phyloP scores from a whole-genome alignment of 1,284 basidiomycete genomes.

The Rhodotorula sp. region DNA sequence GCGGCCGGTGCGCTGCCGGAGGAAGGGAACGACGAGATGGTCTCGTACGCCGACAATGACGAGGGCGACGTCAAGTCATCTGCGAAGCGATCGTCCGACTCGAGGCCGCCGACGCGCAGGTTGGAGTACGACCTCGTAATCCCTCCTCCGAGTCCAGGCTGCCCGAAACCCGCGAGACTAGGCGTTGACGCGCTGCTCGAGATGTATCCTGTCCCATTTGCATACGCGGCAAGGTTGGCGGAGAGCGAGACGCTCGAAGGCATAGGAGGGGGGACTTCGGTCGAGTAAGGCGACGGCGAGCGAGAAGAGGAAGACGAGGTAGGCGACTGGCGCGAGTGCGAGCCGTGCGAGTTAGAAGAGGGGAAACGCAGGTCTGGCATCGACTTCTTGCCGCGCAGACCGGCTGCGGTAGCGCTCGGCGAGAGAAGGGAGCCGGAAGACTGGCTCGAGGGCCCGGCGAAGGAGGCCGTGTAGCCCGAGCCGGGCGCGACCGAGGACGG shows the following conservation, averaged over 20 bases:
- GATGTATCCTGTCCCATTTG: neutral
- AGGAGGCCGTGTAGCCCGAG: conserved; percentile 16
- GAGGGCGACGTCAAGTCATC: neutral
- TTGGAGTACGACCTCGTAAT: conserved; percentile 2
- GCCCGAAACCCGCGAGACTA: no score
- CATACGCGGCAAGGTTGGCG: conserved; percentile 11
- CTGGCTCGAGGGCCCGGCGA: conserved; percentile 49
- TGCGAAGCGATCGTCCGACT: neutral
- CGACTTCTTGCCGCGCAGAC: conserved; percentile 83
- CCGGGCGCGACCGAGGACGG: conserved; percentile 11
- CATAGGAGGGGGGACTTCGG: conserved; percentile 1
- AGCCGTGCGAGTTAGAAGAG: neutral
- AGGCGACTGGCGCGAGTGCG: neutral
- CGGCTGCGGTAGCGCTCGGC: neutral
- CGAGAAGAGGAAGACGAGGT: neutral
- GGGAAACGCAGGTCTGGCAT: conserved; percentile 65
- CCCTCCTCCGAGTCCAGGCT: no score
- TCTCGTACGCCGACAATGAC: neutral
- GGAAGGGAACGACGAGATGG: neutral
- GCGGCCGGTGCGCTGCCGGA: no score
- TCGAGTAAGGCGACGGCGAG: neutral
- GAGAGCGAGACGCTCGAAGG: conserved; percentile 3
- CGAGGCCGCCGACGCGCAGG: neutral
- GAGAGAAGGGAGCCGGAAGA: conserved; percentile 25
- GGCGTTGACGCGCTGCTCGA: neutral